Percentiles rank a stretch among this genome's conserved stretches.
phyloP scores from a whole-genome alignment of 1,284 basidiomycete genomes.

The Xerocomus amazonicus region DNA sequence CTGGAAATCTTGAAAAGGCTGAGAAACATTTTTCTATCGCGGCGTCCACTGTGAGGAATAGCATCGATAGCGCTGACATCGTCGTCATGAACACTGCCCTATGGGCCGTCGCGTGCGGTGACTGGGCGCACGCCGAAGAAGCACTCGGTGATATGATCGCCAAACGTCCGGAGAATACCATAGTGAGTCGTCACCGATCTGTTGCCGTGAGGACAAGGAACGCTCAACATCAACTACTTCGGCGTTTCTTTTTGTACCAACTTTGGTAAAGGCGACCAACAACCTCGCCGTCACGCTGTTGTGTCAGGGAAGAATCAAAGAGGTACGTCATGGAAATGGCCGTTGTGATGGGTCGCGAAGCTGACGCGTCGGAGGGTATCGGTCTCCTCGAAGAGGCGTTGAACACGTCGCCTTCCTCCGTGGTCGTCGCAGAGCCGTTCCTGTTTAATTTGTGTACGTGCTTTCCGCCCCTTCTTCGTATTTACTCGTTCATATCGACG shows the following conservation, averaged over 20 bases:
- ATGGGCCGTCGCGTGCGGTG: conserved; percentile 59
- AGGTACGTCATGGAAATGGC: conserved; percentile 40
- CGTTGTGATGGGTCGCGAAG: not conserved
- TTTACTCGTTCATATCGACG: not conserved
- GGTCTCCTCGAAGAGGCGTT: conserved; percentile 61
- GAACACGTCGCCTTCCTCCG: conserved; percentile 57
- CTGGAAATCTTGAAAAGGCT: conserved; percentile 59
- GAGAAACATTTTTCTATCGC: conserved; percentile 52
- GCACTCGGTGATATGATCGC: conserved; percentile 44
- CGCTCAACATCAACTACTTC: no score
- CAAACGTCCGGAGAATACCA: conserved; percentile 55
- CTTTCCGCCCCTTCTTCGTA: not conserved
- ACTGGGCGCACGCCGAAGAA: conserved; percentile 56
- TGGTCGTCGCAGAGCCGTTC: conserved; percentile 73
- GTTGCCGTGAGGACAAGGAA: no score
- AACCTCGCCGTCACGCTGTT: conserved; percentile 71
- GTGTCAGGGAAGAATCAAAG: conserved; percentile 64
- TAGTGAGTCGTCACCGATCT: conserved; percentile 39
- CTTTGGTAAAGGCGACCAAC: conserved; percentile 54
- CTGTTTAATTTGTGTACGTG: conserved; percentile 75
- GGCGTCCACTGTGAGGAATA: conserved; percentile 17
- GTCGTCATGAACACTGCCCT: conserved; percentile 63
- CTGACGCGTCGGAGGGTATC: conserved; percentile 48
- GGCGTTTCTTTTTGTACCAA: not conserved
- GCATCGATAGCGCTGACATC: conserved; percentile 4